Percentiles rank a stretch among this genome's conserved stretches.
These are phyloP conservation scores for Colletotrichum abscissum DNA, from an alignment of 2,329 filamentous ascomycete genomes.

Conservation along the genomic window DNA sequence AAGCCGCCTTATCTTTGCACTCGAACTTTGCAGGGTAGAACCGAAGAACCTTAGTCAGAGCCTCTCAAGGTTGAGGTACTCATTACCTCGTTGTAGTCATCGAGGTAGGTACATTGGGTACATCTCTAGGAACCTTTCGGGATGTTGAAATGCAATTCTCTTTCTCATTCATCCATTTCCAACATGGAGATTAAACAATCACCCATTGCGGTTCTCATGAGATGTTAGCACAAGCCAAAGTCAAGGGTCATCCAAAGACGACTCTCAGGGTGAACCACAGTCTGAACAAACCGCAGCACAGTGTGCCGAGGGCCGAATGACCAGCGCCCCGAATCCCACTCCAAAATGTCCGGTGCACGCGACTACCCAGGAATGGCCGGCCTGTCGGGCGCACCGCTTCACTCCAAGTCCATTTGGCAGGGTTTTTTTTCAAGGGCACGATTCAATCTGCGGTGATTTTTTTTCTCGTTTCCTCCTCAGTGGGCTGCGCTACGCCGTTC, in stretches of 20 bases:
- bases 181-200: background rate
- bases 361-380: constrained; percentile 18
- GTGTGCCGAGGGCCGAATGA: constrained; percentile 25
- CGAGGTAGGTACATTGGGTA: too few relatives aligned
- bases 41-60: background rate
- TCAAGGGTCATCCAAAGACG: constrained; percentile 4
- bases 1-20: background rate
- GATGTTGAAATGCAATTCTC: background rate
- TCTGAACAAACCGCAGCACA: constrained; percentile 6
- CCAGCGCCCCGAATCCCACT: constrained; percentile 7
- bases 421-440: background rate
- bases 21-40: background rate
- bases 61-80: too few relatives aligned
- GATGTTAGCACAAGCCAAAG: background rate
- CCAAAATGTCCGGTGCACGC: constrained; percentile 22
- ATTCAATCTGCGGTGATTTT: constrained; percentile 14
- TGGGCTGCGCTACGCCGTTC: constrained; percentile 1
- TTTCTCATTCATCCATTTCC: background rate
- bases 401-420: constrained; percentile 23
- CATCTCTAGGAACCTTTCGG: background rate
- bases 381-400: constrained; percentile 16
- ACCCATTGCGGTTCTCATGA: background rate
- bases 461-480: background rate
- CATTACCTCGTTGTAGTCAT: too few relatives aligned
- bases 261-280: background rate